Conservation (phyloP, 768 basidiomycete genomes). For the Pleurotus pulmonarius region DNA sequence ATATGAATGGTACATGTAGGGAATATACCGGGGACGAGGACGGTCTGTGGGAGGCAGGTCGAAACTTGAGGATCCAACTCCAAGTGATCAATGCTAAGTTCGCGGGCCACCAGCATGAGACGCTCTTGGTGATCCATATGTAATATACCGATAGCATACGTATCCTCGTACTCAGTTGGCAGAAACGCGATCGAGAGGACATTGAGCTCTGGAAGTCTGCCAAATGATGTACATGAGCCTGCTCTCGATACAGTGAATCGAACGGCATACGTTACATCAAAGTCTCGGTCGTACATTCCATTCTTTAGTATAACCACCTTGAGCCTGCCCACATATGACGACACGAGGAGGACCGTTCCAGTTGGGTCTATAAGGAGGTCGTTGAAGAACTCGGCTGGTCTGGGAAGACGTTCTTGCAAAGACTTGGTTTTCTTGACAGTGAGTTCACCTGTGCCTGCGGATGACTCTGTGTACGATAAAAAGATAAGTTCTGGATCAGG, state of each 20-base stretch:
- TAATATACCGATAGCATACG: constrained; percentile 60
- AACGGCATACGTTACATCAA: constrained; percentile 58
- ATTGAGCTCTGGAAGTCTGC: constrained; percentile 63
- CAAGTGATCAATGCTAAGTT: constrained; percentile 42
- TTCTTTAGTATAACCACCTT: constrained; percentile 57
- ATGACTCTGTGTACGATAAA: constrained; percentile 44
- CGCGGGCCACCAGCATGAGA: constrained; percentile 61
- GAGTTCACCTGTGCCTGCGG: constrained; percentile 30
- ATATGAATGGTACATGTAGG: constrained; percentile 35
- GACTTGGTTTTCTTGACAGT: constrained; percentile 39
- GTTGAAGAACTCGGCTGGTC: constrained; percentile 68
- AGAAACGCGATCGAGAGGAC: constrained; percentile 67
- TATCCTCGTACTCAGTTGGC: constrained; percentile 30
- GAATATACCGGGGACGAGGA: constrained; percentile 47
- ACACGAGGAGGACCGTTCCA: constrained; percentile 56
- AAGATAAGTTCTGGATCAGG: constrained; percentile 73
- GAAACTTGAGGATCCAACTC: constrained; percentile 51
- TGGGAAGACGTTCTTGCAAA: constrained; percentile 53
- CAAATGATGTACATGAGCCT: constrained; percentile 8
- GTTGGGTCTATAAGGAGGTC: constrained; percentile 64
- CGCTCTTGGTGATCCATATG: constrained; percentile 59
- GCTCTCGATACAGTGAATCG: not conserved
- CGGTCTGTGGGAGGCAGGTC: constrained; percentile 44
- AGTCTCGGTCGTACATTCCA: constrained; percentile 52
- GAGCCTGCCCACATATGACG: constrained; percentile 68